Evolutionary conservation across 2,329 filamentous ascomycete genomes (phyloP), one percentile per base, ranked within the genome.

Genomic region (Pyricularia pennisetigena): DNA sequence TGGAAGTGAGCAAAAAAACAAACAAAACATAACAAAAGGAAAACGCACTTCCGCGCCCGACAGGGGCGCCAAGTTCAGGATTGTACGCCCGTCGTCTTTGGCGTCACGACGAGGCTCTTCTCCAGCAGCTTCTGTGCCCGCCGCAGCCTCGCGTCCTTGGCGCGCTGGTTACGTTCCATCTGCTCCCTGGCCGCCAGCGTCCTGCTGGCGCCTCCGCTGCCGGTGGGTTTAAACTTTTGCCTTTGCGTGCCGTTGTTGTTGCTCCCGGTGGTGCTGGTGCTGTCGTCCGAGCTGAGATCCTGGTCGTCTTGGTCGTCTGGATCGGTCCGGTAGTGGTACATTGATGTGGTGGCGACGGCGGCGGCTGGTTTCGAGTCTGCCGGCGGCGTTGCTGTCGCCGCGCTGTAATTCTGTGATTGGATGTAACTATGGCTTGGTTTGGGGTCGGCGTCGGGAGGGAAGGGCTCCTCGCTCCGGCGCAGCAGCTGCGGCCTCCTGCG

Each of bases 121-220:
- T 73, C 72, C 57, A 82, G 74, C 66, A 83, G 72, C 68, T 73
- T 75, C 32, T 78, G 76, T 0, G 82, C 81, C 32, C 81, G 75
- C 59, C 75, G 73, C 30, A 83, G 70, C 66, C 82, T 76, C 59
- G 79, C 78, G 66, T 78, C 75, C 69, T 75, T 79, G 72, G 73
- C 64, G 41, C 41, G 41, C 41, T 49, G 16, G 41, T n/a, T 49
- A 4, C 41, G 41, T 8, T 49, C 41, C 41, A 49, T 49, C 41
- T 49, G 41, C 14, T 49, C 41, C 41, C 41, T 49, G 41, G 41
- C 41, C 3, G 41, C 9, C 41, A 49, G 41, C 41, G 41, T 49
- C 4, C 6, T n/a, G 41, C 41, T 49, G 16, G 20, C 41, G 41
- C 41, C 41, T 12, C 32, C 12, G 32, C 32, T 14, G 41, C 16